Evolutionary conservation across 2,329 filamentous ascomycete genomes (phyloP).

Genomic region (Aspergillus sp.): DNA sequence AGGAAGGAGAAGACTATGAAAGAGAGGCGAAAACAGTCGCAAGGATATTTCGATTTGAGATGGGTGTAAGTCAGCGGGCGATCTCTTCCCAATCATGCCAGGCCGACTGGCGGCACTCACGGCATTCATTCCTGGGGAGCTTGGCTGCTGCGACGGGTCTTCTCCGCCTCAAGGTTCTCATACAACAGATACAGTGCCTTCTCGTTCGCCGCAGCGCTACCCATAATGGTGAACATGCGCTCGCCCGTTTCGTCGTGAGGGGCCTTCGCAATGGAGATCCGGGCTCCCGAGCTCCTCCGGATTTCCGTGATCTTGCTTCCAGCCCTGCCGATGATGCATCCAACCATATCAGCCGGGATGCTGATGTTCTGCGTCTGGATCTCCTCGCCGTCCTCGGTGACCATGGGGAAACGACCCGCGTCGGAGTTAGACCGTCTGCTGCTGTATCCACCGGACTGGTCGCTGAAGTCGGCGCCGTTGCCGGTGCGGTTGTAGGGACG

Average conservation of each 20-base stretch:
- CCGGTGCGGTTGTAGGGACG: slow-evolving; percentile 88
- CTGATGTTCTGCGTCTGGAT: slow-evolving; percentile 99
- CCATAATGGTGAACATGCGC: slow-evolving; percentile 99
- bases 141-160: slow-evolving; percentile 95
- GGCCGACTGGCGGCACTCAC: not conserved
- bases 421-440: slow-evolving; percentile 80
- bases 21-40: slow-evolving; percentile 3
- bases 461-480: slow-evolving; percentile 96
- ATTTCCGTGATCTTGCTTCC: slow-evolving; percentile 99
- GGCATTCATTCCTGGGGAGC: slow-evolving; percentile 53
- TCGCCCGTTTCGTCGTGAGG: slow-evolving; percentile 97
- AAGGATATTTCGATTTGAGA: not conserved
- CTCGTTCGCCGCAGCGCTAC: slow-evolving; percentile 89
- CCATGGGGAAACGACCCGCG: slow-evolving; percentile 75
- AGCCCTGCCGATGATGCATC: slow-evolving; percentile 94
- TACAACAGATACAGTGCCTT: slow-evolving; percentile 94
- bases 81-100: not conserved
- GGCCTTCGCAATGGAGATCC: slow-evolving; percentile 96
- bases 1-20: slow-evolving; percentile 17
- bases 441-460: slow-evolving; percentile 66
- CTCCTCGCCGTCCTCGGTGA: slow-evolving; percentile 95
- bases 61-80: slow-evolving; percentile 1
- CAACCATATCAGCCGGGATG: slow-evolving; percentile 99
- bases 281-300: slow-evolving; percentile 90
- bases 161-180: slow-evolving; percentile 98